Evolutionary conservation across 2,329 filamentous ascomycete species (phyloP).

Genomic region (Fusarium sp.): DNA sequence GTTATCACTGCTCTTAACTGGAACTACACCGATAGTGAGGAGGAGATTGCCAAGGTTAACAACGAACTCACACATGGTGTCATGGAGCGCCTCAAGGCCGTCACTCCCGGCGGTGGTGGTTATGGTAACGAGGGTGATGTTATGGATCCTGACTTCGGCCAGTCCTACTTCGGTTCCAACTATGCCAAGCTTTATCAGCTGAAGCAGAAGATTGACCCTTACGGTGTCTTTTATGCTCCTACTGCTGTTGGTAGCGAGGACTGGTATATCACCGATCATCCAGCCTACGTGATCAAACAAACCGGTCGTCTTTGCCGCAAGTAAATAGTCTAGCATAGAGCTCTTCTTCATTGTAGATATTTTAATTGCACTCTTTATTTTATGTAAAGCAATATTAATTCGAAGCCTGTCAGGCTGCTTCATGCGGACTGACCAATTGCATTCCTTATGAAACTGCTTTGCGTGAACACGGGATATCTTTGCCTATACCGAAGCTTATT

Average conservation of each 20-base stretch:
- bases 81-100: constrained; percentile 33
- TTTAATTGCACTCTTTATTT: neutral
- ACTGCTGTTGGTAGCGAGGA: constrained; percentile 50
- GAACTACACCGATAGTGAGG: constrained; percentile 10
- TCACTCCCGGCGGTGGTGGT: constrained; percentile 39
- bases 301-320: constrained; percentile 30
- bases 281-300: constrained; percentile 25
- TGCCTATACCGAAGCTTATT: no score
- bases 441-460: neutral
- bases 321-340: neutral
- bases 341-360: neutral
- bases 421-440: accelerated
- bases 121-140: constrained; percentile 47
- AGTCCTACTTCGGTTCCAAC: constrained; percentile 48
- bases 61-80: constrained; percentile 33
- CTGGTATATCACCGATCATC: constrained; percentile 39
- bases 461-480: neutral
- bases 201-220: constrained; percentile 49
- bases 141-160: constrained; percentile 48
- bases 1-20: constrained; percentile 42
- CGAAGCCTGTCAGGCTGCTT: neutral
- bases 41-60: constrained; percentile 38
- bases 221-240: constrained; percentile 47
- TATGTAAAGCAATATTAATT: neutral
- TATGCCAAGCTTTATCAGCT: constrained; percentile 46